Evolutionary conservation across 257 asterid species (phyloP).

Genomic region (Cruciata laevipes): DNA sequence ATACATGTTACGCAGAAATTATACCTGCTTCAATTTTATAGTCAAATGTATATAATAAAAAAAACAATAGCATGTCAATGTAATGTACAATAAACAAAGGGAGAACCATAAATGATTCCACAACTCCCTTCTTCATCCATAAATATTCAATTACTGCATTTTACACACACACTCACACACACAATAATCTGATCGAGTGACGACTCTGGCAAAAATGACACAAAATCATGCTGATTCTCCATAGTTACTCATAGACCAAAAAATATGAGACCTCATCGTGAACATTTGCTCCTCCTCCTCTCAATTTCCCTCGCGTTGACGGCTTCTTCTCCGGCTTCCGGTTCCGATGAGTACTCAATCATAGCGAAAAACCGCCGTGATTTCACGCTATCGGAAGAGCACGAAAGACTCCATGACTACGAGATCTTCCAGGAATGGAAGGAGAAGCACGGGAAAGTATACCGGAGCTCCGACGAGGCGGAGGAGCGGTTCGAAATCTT

Average conservation of each 20-base stretch:
- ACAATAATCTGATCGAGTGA: background rate
- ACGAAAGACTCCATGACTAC: conserved; percentile 9
- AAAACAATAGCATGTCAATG: no score
- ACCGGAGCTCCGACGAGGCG: conserved; percentile 22
- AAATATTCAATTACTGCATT: background rate
- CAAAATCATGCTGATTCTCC: background rate
- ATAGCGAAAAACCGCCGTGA: background rate
- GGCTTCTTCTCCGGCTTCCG: background rate
- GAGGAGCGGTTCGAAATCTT: conserved; percentile 24
- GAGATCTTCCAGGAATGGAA: conserved; percentile 30
- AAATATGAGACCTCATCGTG: background rate
- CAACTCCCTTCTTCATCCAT: background rate
- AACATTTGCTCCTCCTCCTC: background rate
- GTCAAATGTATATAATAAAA: no score
- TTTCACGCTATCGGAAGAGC: conserved; percentile 10
- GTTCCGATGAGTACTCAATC: conserved; percentile 9
- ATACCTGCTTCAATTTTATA: no score
- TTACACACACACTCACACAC: background rate
- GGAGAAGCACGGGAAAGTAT: conserved; percentile 24
- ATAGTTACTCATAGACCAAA: background rate
- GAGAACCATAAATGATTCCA: background rate
- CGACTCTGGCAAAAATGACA: background rate
- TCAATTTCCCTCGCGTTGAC: background rate
- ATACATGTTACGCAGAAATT: no score
- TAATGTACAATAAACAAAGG: no score